A percentile compares a stretch with the other conserved stretches of the same genome.
These are phyloP conservation scores for Otatea glauca DNA, from an alignment of 176 grass and related monocot species.

Conservation along the genomic window DNA sequence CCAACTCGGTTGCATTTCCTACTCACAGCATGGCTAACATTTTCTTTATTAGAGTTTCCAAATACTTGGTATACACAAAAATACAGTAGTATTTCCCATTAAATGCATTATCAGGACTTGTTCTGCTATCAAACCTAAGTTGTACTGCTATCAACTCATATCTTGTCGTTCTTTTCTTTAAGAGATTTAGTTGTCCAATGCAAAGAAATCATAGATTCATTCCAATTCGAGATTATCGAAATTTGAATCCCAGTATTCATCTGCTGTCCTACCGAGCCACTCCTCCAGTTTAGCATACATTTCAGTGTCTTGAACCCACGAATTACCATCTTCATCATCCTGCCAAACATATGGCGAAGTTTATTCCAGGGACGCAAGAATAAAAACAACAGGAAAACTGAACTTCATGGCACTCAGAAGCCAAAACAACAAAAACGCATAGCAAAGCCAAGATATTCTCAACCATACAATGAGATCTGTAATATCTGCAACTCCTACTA, in stretches of 20 bases:
- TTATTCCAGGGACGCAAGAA: conserved; percentile 12
- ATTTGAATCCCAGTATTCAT: conserved; percentile 73
- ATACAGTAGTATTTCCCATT: neutral
- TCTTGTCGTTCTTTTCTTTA: neutral
- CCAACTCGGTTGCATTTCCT: neutral
- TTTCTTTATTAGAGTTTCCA: neutral
- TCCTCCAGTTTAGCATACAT: conserved; percentile 80
- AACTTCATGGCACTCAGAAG: conserved; percentile 6
- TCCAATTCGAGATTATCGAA: conserved; percentile 79
- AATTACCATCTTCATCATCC: conserved; percentile 78
- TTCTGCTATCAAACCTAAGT: neutral
- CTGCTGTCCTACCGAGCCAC: conserved; percentile 65
- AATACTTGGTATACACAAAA: conserved; percentile 12
- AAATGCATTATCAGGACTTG: neutral
- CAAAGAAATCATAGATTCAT: conserved; percentile 34
- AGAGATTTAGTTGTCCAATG: neutral
- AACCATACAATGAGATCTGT: conserved; percentile 73
- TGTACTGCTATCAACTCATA: neutral
- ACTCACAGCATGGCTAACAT: neutral
- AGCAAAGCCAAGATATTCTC: conserved; percentile 23
- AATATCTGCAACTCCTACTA: conserved; percentile 81
- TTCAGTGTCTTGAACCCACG: conserved; percentile 91
- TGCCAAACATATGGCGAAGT: conserved; percentile 43
- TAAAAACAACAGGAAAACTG: conserved; percentile 34
- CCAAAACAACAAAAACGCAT: neutral